Evolutionary conservation across 768 basidiomycete species (phyloP).

Genomic region (Suillus variegatus): DNA sequence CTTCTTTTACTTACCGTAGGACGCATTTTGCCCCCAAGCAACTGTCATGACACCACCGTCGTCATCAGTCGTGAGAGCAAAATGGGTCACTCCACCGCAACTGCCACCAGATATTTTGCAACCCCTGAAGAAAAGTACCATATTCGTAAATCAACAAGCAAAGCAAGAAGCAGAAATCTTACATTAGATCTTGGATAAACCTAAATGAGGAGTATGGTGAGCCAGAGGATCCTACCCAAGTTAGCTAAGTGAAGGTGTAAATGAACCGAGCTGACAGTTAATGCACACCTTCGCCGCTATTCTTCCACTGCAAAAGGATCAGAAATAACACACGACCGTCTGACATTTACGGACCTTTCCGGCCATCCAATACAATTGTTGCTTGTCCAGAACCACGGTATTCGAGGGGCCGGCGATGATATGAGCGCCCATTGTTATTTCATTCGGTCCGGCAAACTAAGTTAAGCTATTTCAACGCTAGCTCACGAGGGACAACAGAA

Average conservation of each 20-base stretch:
- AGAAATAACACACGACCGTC: not conserved
- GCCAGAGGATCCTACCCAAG: slow-evolving; percentile 74
- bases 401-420: slow-evolving; percentile 83
- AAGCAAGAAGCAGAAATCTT: slow-evolving; percentile 20
- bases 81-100: slow-evolving; percentile 91
- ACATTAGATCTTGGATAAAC: slow-evolving; percentile 86
- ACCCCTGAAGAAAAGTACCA: slow-evolving; percentile 46
- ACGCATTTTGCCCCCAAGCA: slow-evolving; percentile 84
- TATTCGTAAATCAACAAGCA: slow-evolving; percentile 4
- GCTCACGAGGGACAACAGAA: not conserved
- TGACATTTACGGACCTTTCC: slow-evolving; percentile 54
- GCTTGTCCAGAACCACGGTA: slow-evolving; percentile 81
- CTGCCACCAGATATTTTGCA: slow-evolving; percentile 72
- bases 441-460: slow-evolving; percentile 76
- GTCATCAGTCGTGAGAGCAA: slow-evolving; percentile 74
- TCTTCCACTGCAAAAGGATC: slow-evolving; percentile 73
- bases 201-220: slow-evolving; percentile 89
- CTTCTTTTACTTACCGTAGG: slow-evolving; percentile 54
- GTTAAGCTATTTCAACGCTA: slow-evolving; percentile 2
- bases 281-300: slow-evolving; percentile 81
- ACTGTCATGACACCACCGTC: slow-evolving; percentile 81
- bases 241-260: slow-evolving; percentile 11
- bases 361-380: slow-evolving; percentile 87
- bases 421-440: slow-evolving; percentile 56
- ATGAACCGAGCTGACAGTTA: not conserved